These are phyloP conservation scores for Alternaria sp. DNA, from an alignment of 2,329 filamentous ascomycete genomes.

Conservation along the genomic window DNA sequence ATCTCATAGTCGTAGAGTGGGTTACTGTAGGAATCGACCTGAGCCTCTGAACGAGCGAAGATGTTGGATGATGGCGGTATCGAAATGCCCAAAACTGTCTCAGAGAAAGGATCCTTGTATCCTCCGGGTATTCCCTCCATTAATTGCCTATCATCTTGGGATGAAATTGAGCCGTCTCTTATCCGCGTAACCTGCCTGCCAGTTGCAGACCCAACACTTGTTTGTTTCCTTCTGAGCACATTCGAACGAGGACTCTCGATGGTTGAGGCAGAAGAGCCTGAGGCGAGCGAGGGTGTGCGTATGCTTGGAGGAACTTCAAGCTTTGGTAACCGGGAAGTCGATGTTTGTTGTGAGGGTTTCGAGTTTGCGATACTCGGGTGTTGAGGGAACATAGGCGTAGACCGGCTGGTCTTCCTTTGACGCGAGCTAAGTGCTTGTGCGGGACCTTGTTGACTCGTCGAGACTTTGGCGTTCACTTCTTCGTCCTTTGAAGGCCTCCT, in stretches of 20 bases:
- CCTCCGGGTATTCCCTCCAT: constrained; percentile 37
- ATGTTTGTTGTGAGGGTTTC: constrained; percentile 30
- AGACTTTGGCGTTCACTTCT: constrained; percentile 21
- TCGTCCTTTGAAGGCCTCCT: constrained; percentile 44
- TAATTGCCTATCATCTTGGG: constrained; percentile 38
- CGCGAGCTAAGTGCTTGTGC: constrained; percentile 25
- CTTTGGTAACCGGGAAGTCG: constrained; percentile 44
- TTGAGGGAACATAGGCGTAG: constrained; percentile 27
- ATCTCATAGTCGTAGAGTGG: constrained; percentile 52
- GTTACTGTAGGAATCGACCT: constrained; percentile 32
- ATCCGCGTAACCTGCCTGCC: constrained; percentile 39
- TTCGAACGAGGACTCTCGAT: constrained; percentile 54
- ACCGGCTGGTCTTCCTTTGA: constrained; percentile 30
- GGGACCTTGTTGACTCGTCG: constrained; percentile 27
- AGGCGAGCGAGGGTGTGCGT: constrained; percentile 56
- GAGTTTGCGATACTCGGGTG: constrained; percentile 23
- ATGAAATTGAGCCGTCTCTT: constrained; percentile 43
- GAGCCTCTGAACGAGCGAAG: constrained; percentile 31
- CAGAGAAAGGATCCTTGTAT: constrained; percentile 50
- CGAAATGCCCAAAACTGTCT: constrained; percentile 53
- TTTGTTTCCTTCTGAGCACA: constrained; percentile 53
- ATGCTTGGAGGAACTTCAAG: constrained; percentile 43
- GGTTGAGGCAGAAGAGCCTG: constrained; percentile 56
- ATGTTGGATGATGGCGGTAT: constrained; percentile 46
- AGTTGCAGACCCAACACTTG: constrained; percentile 46